Evolutionary conservation across 352 stramenopile species (phyloP).

Genomic region (Globisporangium acanthophoron): DNA sequence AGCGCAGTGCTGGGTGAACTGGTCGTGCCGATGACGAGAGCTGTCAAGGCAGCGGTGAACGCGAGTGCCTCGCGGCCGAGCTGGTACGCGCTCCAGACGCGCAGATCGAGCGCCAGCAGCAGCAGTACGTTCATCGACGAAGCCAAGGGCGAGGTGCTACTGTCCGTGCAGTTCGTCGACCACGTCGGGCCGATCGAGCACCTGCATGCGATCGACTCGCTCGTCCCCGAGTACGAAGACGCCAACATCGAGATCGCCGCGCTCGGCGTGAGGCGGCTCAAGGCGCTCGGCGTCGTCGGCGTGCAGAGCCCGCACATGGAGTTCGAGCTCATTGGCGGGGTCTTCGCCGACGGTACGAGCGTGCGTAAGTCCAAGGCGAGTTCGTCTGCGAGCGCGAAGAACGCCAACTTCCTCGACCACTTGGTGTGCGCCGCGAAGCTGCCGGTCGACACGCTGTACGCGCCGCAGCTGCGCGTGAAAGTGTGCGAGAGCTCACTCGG

Average conservation of each 20-base stretch:
- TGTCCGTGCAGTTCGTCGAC: constrained; percentile 67
- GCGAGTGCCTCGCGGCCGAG: constrained; percentile 38
- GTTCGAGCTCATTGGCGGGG: constrained; percentile 56
- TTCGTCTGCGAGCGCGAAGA: constrained; percentile 40
- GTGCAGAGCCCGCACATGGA: constrained; percentile 58
- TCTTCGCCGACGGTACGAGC: constrained; percentile 42
- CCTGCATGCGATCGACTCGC: constrained; percentile 19
- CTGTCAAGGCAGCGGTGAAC: constrained; percentile 34
- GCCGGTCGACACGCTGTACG: constrained; percentile 52
- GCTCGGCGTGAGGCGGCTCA: constrained; percentile 60
- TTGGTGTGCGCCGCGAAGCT: constrained; percentile 45
- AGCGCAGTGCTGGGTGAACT: constrained; percentile 38
- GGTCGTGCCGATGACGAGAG: constrained; percentile 35
- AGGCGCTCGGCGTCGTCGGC: constrained; percentile 43
- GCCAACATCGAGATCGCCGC: constrained; percentile 61
- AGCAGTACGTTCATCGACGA: constrained; percentile 25
- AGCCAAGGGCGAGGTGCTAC: constrained; percentile 35
- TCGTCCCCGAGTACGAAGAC: constrained; percentile 46
- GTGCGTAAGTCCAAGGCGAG: constrained; percentile 37
- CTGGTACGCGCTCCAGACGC: constrained; percentile 37
- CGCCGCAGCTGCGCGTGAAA: constrained; percentile 55
- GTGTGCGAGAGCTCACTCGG: constrained; percentile 51
- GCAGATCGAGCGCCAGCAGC: constrained; percentile 7
- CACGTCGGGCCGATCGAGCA: constrained; percentile 26
- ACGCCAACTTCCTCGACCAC: constrained; percentile 69